A percentile compares a stretch with the other conserved stretches of the same genome.
Evolutionary conservation across 352 stramenopile species (phyloP).

Genomic region (Blastocystis sp.): DNA sequence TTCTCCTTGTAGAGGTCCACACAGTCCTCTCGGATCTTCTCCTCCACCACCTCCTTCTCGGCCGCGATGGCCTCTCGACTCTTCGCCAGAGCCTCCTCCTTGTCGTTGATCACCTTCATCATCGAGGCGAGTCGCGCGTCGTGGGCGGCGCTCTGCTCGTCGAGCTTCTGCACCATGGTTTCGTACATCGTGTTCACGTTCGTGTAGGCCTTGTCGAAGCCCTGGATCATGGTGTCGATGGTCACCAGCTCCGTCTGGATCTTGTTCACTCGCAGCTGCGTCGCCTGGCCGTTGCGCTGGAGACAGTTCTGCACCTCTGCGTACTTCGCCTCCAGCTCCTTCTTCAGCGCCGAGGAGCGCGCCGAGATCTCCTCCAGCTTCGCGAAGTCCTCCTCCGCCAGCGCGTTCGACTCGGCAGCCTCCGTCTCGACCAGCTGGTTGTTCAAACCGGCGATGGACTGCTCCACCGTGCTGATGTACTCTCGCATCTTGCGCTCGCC

Average conservation of each 20-base stretch:
- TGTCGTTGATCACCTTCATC: not conserved
- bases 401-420: not conserved
- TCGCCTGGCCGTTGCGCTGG: conserved; percentile 23
- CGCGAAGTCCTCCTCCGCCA: conserved; percentile 45
- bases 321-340: conserved; percentile 22
- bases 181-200: conserved; percentile 1
- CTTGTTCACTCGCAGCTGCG: conserved; percentile 48
- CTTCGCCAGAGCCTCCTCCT: not conserved
- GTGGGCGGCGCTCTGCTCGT: not conserved
- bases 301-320: not conserved
- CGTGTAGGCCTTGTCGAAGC: conserved; percentile 30
- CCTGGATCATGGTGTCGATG: conserved; percentile 47
- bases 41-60: conserved; percentile 52
- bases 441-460: not conserved
- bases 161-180: not conserved
- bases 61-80: not conserved
- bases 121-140: conserved; percentile 36
- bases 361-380: conserved; percentile 54
- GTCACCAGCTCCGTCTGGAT: conserved; percentile 57
- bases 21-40: conserved; percentile 22
- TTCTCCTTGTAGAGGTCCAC: conserved; percentile 49
- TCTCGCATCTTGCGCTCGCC: conserved; percentile 53
- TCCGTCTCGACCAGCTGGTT: conserved; percentile 33
- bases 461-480: not conserved
- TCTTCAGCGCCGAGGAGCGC: not conserved